These are phyloP conservation scores for Metschnikowia koreensis DNA, from an alignment of 805 yeast genomes.

Conservation along the genomic window DNA sequence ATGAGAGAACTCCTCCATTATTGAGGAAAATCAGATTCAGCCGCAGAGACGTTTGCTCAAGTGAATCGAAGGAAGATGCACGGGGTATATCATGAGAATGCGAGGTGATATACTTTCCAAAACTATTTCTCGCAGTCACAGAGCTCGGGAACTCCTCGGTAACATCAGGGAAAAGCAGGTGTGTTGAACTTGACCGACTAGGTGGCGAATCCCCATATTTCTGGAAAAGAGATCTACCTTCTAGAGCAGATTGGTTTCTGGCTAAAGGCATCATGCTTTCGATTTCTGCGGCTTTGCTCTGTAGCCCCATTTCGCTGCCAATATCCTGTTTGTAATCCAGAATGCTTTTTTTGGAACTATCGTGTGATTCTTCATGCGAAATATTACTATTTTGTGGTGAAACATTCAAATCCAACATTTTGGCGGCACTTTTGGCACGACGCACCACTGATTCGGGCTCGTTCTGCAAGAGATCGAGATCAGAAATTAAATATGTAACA, in stretches of 20 bases:
- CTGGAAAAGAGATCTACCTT: neutral
- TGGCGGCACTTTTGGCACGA: neutral
- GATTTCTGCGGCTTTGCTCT: too few species aligned
- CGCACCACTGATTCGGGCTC: neutral
- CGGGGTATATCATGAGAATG: neutral
- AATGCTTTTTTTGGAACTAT: too few species aligned
- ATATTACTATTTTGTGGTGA: too few species aligned
- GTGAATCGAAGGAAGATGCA: neutral
- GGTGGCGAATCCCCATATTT: neutral
- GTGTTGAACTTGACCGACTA: neutral
- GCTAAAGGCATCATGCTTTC: neutral
- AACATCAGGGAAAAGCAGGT: neutral
- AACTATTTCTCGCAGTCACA: neutral
- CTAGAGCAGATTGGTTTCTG: neutral
- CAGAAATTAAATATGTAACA: conserved; percentile 40
- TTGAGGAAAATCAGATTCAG: conserved; percentile 17
- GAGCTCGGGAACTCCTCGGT: neutral
- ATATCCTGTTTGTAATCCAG: too few species aligned
- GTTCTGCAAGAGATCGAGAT: conserved; percentile 37
- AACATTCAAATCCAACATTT: conserved; percentile 10
- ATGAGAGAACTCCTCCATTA: conserved; percentile 7
- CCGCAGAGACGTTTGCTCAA: neutral
- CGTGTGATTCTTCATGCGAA: too few species aligned
- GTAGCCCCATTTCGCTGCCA: too few species aligned
- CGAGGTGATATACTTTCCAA: neutral